A percentile compares a stretch with the other conserved stretches of the same genome.
Conservation (phyloP, 176 grass and related monocot species). For the Musa beccarii region DNA sequence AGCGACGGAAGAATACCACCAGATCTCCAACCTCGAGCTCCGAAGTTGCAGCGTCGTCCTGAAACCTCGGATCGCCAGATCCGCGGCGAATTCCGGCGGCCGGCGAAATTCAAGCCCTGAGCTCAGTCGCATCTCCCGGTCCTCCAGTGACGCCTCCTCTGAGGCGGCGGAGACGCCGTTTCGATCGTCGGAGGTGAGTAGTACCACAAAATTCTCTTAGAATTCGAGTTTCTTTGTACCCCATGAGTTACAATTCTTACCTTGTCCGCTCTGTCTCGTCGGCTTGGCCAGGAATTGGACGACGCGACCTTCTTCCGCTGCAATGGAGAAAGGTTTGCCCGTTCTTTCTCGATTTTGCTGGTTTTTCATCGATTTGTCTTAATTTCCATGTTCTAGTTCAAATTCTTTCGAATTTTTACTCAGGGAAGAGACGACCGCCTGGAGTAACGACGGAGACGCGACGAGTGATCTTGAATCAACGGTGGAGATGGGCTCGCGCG, state of each 20-base stretch:
- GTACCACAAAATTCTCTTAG: neutral
- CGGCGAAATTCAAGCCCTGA: neutral
- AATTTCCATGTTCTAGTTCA: neutral
- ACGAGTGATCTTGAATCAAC: constrained; percentile 19
- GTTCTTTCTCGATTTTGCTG: neutral
- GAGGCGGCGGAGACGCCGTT: neutral
- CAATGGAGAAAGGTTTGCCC: neutral
- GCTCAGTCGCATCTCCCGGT: neutral
- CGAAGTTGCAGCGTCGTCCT: neutral
- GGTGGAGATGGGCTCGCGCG: neutral
- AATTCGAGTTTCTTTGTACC: neutral
- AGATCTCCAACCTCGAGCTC: neutral
- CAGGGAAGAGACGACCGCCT: neutral
- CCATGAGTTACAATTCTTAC: neutral
- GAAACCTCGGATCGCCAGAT: neutral
- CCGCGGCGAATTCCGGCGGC: neutral
- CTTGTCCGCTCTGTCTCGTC: neutral
- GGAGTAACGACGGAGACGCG: neutral
- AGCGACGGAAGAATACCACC: neutral
- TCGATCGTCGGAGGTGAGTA: neutral
- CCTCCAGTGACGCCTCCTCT: constrained; percentile 5
- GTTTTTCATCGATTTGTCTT: neutral
- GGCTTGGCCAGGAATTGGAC: neutral
- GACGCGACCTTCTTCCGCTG: neutral
- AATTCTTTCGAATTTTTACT: neutral